These are phyloP conservation scores for Wickerhamiella cacticola DNA, from an alignment of 805 yeast species.

Conservation along the genomic window DNA sequence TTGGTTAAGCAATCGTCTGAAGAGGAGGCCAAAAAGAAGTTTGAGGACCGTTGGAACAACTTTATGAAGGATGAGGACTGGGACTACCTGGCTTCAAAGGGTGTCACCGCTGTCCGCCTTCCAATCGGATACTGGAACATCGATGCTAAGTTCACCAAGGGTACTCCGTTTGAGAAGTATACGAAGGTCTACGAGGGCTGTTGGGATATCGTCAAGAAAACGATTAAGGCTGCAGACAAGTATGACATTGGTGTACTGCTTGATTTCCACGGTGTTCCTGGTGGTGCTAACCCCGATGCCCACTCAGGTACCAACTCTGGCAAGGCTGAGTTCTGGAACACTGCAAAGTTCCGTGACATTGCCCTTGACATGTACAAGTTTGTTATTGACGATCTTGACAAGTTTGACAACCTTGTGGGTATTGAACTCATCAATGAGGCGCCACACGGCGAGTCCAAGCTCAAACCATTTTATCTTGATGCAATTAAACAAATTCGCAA, in stretches of 20 bases:
- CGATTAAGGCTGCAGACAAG: slow-evolving; percentile 47
- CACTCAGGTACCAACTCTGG: slow-evolving; percentile 65
- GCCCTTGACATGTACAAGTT: slow-evolving; percentile 44
- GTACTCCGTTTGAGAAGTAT: slow-evolving; percentile 50
- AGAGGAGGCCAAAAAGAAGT: slow-evolving; percentile 40
- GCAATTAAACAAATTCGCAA: slow-evolving; percentile 52
- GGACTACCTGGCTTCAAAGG: slow-evolving; percentile 53
- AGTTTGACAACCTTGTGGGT: slow-evolving; percentile 61
- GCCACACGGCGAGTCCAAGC: slow-evolving; percentile 44
- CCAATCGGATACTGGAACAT: slow-evolving; percentile 91
- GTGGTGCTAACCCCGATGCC: slow-evolving; percentile 78
- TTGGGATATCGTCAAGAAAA: slow-evolving; percentile 51
- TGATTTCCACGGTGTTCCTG: slow-evolving; percentile 83
- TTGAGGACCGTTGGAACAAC: slow-evolving; percentile 51
- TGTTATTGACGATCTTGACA: slow-evolving; percentile 46
- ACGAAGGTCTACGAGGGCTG: slow-evolving; percentile 53
- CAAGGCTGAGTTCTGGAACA: slow-evolving; percentile 54
- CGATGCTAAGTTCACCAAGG: slow-evolving; percentile 46
- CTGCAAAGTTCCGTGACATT: slow-evolving; percentile 27
- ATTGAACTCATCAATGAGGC: slow-evolving; percentile 82
- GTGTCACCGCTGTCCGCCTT: slow-evolving; percentile 69
- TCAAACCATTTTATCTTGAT: slow-evolving; percentile 43
- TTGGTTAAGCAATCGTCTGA: slow-evolving; percentile 38
- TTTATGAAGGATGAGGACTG: slow-evolving; percentile 64
- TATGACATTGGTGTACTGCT: slow-evolving; percentile 61